Conservation (phyloP, 2,329 filamentous ascomycete species). For the Fusarium virguliforme region DNA sequence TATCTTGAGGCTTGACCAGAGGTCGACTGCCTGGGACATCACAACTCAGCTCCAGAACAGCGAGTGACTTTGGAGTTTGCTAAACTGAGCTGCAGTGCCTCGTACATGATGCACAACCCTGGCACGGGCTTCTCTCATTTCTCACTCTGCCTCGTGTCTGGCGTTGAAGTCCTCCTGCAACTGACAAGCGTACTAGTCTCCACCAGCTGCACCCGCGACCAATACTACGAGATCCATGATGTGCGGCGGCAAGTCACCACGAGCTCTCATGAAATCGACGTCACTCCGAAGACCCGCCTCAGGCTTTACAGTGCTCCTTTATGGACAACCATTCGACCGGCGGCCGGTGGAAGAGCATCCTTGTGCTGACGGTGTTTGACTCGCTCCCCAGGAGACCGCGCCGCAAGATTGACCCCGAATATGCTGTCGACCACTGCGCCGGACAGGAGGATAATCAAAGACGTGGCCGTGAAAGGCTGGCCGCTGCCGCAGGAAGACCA, state of each 20-base stretch:
- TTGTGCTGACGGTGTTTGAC: conserved; percentile 15
- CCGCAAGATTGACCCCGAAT: conserved; percentile 30
- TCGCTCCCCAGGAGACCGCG: conserved; percentile 24
- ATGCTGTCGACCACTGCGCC: conserved; percentile 13
- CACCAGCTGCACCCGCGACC: conserved; percentile 9
- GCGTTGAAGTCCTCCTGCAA: conserved; percentile 26
- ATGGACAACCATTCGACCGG: conserved; percentile 29
- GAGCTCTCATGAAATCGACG: conserved; percentile 24
- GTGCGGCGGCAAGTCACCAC: conserved; percentile 41
- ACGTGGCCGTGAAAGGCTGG: conserved; percentile 1
- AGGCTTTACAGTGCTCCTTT: conserved; percentile 33
- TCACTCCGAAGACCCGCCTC: conserved; percentile 34
- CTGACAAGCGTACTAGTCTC: conserved; percentile 12
- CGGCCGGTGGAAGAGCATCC: conserved; percentile 31
- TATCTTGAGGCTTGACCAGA: not conserved
- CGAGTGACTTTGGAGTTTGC: not conserved
- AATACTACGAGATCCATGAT: conserved; percentile 37
- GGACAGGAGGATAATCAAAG: conserved; percentile 5
- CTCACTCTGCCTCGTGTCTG: conserved; percentile 4
- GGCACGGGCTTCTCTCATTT: not conserved
- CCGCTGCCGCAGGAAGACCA: conserved; percentile 8
- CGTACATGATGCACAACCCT: not conserved
- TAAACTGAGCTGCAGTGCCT: not conserved
- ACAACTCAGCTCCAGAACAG: not conserved
- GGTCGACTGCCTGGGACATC: not conserved